Percentiles rank a stretch among this genome's conserved stretches.
Conservation (phyloP, 768 basidiomycete species). For the Gloeopeniophorella convolvens region DNA sequence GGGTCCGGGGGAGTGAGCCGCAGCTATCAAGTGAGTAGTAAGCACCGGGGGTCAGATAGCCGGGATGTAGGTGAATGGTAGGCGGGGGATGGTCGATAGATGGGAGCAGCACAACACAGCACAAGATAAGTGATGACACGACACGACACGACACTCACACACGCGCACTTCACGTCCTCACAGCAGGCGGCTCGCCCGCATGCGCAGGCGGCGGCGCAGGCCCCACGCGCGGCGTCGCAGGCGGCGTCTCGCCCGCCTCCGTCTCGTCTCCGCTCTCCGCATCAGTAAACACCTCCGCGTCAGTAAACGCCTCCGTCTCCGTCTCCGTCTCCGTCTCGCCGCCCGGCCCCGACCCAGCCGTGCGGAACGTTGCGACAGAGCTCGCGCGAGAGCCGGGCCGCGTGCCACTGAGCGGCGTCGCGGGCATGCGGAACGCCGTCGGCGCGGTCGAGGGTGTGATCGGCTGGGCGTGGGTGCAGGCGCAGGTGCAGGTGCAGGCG, state of each 20-base stretch:
- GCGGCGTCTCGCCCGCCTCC: background rate
- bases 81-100: too few species aligned
- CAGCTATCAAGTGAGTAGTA: too few species aligned
- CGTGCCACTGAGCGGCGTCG: background rate
- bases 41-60: too few species aligned
- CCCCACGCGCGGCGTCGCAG: background rate
- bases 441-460: too few species aligned
- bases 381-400: constrained; percentile 14
- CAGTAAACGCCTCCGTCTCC: constrained; percentile 9
- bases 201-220: background rate
- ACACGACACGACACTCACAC: background rate
- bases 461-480: too few species aligned
- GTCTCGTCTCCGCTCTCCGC: constrained; percentile 5
- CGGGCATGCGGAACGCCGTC: constrained; percentile 20
- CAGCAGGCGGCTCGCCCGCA: background rate
- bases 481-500: too few species aligned
- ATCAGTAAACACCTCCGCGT: constrained; percentile 7
- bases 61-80: too few species aligned
- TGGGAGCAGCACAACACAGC: too few species aligned
- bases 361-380: constrained; percentile 14
- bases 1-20: too few species aligned
- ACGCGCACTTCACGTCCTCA: background rate
- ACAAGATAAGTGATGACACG: too few species aligned
- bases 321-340: background rate
- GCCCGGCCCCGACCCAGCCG: background rate